These are phyloP conservation scores for Bipolaris oryzae DNA, from an alignment of 2,329 filamentous ascomycete genomes.

Conservation along the genomic window DNA sequence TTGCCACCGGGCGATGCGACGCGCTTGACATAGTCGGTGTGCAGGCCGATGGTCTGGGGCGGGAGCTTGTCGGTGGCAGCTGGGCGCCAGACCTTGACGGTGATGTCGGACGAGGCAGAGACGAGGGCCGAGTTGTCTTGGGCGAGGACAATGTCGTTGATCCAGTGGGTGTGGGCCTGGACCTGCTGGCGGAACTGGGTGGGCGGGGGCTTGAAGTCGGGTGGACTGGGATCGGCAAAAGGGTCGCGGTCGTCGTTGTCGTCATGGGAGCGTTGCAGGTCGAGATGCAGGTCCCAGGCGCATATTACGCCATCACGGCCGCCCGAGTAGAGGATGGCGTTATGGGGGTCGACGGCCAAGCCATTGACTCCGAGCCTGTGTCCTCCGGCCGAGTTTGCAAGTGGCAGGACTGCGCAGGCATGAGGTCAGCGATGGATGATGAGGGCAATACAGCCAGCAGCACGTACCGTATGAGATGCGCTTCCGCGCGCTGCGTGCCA, in stretches of 20 bases:
- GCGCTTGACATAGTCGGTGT: conserved; percentile 96
- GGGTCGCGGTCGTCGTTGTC: conserved; percentile 49
- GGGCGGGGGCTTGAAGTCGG: conserved; percentile 49
- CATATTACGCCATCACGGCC: conserved; percentile 95
- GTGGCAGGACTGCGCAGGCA: conserved; percentile 66
- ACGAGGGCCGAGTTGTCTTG: conserved; percentile 80
- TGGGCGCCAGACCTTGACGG: conserved; percentile 91
- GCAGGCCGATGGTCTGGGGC: conserved; percentile 83
- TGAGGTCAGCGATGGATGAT: conserved; percentile 14
- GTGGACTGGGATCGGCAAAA: conserved; percentile 45
- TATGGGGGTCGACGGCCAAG: conserved; percentile 81
- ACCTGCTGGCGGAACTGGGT: conserved; percentile 67
- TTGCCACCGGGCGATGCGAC: conserved; percentile 76
- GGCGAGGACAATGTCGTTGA: conserved; percentile 87
- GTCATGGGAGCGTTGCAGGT: conserved; percentile 53
- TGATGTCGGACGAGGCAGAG: conserved; percentile 90
- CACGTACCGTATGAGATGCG: conserved; percentile 60
- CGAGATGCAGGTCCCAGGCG: conserved; percentile 86
- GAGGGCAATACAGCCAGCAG: too few species aligned
- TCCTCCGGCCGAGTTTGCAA: conserved; percentile 76
- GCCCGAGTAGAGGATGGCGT: conserved; percentile 90
- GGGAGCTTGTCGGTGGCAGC: conserved; percentile 66
- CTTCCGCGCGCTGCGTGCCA: conserved; percentile 60
- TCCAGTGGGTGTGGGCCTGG: conserved; percentile 91
- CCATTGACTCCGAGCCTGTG: conserved; percentile 96